Evolutionary conservation across 192 early-diverging fungal genomes (phyloP).

Genomic region (Backusella macrospora): DNA sequence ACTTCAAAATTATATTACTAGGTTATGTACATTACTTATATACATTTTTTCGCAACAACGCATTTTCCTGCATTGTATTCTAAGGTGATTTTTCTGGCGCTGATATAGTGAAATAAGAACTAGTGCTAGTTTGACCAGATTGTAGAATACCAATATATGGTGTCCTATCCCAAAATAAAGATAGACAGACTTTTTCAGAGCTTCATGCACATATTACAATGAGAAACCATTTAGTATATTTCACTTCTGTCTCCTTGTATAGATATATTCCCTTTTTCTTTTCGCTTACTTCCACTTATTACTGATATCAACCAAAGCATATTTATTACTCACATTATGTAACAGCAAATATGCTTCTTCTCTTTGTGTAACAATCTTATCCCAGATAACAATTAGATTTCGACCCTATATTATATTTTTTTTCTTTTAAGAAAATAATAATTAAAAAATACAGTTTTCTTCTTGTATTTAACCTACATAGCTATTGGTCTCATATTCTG

Average conservation of each 20-base stretch:
- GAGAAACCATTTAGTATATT: too few relatives aligned
- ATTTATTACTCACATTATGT: constrained; percentile 63
- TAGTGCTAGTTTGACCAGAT: constrained; percentile 31
- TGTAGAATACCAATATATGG: constrained; percentile 78
- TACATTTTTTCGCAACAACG: background rate
- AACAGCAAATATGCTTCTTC: constrained; percentile 63
- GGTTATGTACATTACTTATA: background rate
- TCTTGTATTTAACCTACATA: constrained; percentile 54
- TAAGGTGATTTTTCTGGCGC: background rate
- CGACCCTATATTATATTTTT: constrained; percentile 44
- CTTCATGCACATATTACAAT: background rate
- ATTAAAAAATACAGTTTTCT: too few relatives aligned
- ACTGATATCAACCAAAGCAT: constrained; percentile 69
- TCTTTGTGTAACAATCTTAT: constrained; percentile 74
- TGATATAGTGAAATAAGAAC: constrained; percentile 7
- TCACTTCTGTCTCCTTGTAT: background rate
- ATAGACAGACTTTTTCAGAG: constrained; percentile 65
- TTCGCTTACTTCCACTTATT: constrained; percentile 63
- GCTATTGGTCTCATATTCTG: constrained; percentile 72
- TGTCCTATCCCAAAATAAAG: constrained; percentile 81
- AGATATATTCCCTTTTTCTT: constrained; percentile 3
- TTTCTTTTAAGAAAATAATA: background rate
- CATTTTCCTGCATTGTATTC: background rate
- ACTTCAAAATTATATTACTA: too few relatives aligned
- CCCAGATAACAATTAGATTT: constrained; percentile 86